Evolutionary conservation across 495 filamentous ascomycete species (phyloP), one percentile per base, ranked within the genome.

Genomic region (Podospora sp.): DNA sequence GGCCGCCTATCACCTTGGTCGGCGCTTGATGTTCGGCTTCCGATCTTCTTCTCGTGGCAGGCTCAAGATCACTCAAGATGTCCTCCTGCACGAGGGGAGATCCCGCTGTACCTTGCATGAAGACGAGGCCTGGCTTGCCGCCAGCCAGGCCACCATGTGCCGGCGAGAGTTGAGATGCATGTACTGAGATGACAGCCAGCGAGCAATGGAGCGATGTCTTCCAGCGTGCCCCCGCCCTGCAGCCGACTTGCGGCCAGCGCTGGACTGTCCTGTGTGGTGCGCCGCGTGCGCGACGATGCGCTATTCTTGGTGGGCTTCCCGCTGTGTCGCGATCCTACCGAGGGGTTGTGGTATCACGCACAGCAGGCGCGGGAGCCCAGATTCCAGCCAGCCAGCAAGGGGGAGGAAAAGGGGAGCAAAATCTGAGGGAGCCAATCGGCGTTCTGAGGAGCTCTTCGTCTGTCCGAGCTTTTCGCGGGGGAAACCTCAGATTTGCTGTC

Each of bases 381-480:
- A 26, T 64, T 60, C 57, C 62, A 65, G 40, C 59, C 40, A 60
- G 35, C 36, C 60, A 25, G 25, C 27, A 46, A 46, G 40, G 8
- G n/a, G 57, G 26, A 33, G 29, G 11, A 14, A 29, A 18, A 49
- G 20, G 20, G 40, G 24, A 62, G 26, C 2, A 2, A 33, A 21
- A 16, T 57, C 53, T 62, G 67, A 69, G 46, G 46, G n/a, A 33
- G 40, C 69, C 71, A 73, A 73, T 70, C 65, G 68, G 59, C 53
- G 21, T 65, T 25, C 60, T 58, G 60, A 62, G 33, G 65, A 62
- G 55, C 63, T 60, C 49, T 14, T 59, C 21, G 5, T 21, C 16
- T 63, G 52, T 49, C 60, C 62, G 53, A 51, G 65, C 33, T 33
- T 57, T 57, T 40, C 26, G 27, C 27, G 62, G 62, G 26, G 60